Conservation (phyloP, 164 flowering plant genomes). For the Akebia trifoliata region DNA sequence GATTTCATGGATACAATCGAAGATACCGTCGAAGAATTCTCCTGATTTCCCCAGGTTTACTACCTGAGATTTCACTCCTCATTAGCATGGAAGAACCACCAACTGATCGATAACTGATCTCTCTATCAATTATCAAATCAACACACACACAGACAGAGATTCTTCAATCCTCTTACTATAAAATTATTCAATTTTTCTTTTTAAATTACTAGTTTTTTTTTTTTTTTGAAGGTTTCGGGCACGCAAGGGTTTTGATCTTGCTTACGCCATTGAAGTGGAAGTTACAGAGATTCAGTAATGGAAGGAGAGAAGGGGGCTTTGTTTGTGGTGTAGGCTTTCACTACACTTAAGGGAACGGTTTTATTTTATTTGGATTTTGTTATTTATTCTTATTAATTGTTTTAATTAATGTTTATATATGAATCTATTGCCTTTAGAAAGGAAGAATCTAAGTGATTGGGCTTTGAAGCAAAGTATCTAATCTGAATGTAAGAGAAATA, state of each 20-base stretch:
- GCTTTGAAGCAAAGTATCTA: too few relatives aligned
- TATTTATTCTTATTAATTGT: too few relatives aligned
- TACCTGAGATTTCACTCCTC: constrained; percentile 10
- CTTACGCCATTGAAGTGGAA: constrained; percentile 43
- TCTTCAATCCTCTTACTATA: too few relatives aligned
- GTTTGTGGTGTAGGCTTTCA: constrained; percentile 17
- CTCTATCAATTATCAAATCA: not conserved
- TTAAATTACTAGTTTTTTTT: not conserved
- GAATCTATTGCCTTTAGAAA: too few relatives aligned
- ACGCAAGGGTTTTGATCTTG: constrained; percentile 41
- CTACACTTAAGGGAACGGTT: constrained; percentile 21
- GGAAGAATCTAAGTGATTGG: too few relatives aligned
- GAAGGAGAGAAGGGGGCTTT: not conserved
- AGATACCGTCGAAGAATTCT: constrained; percentile 59
- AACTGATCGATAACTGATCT: not conserved
- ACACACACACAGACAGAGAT: too few relatives aligned
- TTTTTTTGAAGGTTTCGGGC: constrained; percentile 22
- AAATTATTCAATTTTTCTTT: not conserved
- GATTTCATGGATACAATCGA: constrained; percentile 90
- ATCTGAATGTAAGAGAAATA: too few relatives aligned
- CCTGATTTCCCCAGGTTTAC: constrained; percentile 85
- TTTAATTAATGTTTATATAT: too few relatives aligned
- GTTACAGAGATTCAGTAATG: constrained; percentile 16
- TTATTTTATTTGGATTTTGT: too few relatives aligned
- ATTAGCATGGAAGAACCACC: constrained; percentile 19